Percentiles rank a stretch among this genome's conserved stretches.
These are phyloP conservation scores for Themeda triandra DNA, from an alignment of 176 grass and related monocot species.

Conservation along the genomic window DNA sequence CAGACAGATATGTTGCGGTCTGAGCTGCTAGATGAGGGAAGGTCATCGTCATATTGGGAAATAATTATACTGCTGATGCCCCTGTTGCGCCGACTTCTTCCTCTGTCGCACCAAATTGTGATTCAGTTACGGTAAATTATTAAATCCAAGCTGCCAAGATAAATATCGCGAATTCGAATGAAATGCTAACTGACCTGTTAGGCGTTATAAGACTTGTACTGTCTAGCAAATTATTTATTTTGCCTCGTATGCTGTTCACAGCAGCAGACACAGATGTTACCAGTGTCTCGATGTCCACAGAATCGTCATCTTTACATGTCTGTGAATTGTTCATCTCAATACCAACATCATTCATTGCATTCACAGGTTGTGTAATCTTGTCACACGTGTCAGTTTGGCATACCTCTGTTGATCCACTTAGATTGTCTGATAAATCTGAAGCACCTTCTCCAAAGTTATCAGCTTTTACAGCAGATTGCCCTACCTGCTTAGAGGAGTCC, in stretches of 20 bases:
- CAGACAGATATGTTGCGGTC: conserved; percentile 43
- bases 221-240: conserved; percentile 54
- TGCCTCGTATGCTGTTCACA: conserved; percentile 50
- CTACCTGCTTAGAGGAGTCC: conserved; percentile 44
- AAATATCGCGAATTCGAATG: conserved; percentile 16
- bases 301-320: conserved; percentile 35
- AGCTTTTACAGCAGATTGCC: conserved; percentile 34
- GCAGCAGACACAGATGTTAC: conserved; percentile 59
- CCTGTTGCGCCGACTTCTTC: conserved; percentile 52
- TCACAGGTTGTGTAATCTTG: conserved; percentile 4
- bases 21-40: conserved; percentile 35
- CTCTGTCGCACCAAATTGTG: conserved; percentile 42
- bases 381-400: conserved; percentile 40
- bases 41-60: conserved; percentile 29
- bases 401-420: conserved; percentile 44
- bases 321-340: conserved; percentile 44
- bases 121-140: conserved; percentile 25
- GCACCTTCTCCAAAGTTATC: conserved; percentile 50
- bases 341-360: conserved; percentile 40
- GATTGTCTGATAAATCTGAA: conserved; percentile 54
- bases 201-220: conserved; percentile 55
- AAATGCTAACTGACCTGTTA: conserved; percentile 56
- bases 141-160: conserved; percentile 4
- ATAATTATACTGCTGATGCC: conserved; percentile 32
- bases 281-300: conserved; percentile 47